These are phyloP conservation scores for Colletotrichum endophyticum DNA, from an alignment of 2,329 filamentous ascomycete species.

Conservation along the genomic window DNA sequence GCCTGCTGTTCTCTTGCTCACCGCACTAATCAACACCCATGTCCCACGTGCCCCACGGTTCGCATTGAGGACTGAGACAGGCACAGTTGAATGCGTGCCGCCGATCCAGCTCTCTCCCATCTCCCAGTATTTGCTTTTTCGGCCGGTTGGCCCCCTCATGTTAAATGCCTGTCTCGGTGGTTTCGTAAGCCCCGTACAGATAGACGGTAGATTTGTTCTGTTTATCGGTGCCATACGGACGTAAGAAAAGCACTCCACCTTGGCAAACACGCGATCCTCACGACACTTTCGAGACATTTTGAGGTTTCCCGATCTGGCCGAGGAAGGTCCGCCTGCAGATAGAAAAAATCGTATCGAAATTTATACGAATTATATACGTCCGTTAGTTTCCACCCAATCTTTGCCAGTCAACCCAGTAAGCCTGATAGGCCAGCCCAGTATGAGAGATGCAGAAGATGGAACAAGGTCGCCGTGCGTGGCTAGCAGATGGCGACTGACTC, in stretches of 20 bases:
- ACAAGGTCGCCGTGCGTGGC: not conserved
- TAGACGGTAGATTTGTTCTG: not conserved
- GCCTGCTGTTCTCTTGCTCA: not conserved
- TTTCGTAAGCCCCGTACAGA: not conserved
- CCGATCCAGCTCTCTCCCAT: not conserved
- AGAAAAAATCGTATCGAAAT: not conserved
- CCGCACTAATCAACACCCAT: not conserved
- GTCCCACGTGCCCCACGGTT: not conserved
- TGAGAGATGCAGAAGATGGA: not conserved
- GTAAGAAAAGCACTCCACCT: not conserved
- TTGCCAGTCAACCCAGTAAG: not conserved
- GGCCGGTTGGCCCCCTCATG: not conserved
- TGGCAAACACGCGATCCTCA: not conserved
- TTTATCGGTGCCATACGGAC: not conserved
- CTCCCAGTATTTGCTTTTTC: constrained; percentile 1
- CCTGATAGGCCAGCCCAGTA: not conserved
- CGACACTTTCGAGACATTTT: not conserved
- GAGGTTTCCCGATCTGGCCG: not conserved
- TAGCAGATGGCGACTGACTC: not conserved
- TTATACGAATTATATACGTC: not conserved
- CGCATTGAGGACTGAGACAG: not conserved
- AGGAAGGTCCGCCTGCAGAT: not conserved
- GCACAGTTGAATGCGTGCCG: not conserved
- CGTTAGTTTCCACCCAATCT: not conserved
- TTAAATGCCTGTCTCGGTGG: constrained; percentile 1